phyloP scores from a whole-genome alignment of 2,329 filamentous ascomycete species.

The Alternaria atra region DNA sequence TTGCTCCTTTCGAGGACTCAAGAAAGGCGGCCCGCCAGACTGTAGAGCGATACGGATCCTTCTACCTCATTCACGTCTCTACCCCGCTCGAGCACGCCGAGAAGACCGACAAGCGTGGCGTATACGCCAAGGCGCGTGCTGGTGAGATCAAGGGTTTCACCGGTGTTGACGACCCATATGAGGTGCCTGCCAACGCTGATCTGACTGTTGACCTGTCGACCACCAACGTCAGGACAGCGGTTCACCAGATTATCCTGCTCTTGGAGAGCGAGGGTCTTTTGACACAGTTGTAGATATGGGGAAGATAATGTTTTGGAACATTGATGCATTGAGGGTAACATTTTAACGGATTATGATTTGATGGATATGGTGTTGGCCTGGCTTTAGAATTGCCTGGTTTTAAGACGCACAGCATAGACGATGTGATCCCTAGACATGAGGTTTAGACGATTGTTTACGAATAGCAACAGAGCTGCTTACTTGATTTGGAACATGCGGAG shows the following conservation, averaged over 20 bases:
- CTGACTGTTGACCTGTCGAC: conserved; percentile 85
- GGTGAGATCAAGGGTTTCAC: conserved; percentile 99
- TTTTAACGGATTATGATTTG: conserved; percentile 1
- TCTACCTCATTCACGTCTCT: conserved; percentile 94
- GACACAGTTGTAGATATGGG: conserved; percentile 61
- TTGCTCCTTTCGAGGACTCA: conserved; percentile 87
- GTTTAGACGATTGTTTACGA: conserved; percentile 6
- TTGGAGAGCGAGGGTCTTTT: conserved; percentile 89
- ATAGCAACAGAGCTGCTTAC: background rate
- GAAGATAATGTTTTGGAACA: background rate
- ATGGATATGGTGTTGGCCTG: background rate
- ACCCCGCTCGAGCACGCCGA: conserved; percentile 92
- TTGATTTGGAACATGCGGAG: background rate
- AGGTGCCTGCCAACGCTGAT: conserved; percentile 81
- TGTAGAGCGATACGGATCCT: conserved; percentile 86
- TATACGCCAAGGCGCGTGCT: conserved; percentile 82
- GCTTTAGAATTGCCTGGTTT: background rate
- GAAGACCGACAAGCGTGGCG: conserved; percentile 91
- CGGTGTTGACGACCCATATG: conserved; percentile 96
- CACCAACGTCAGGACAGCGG: conserved; percentile 88
- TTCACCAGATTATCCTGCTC: conserved; percentile 95
- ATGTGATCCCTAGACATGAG: conserved; percentile 6
- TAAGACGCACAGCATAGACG: background rate
- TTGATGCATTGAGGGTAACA: background rate
- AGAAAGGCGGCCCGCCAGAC: conserved; percentile 82